A percentile compares a stretch with the other conserved stretches of the same genome.
Evolutionary conservation across 2,329 filamentous ascomycete species (phyloP).

Genomic region (Xenoacremonium recifei): DNA sequence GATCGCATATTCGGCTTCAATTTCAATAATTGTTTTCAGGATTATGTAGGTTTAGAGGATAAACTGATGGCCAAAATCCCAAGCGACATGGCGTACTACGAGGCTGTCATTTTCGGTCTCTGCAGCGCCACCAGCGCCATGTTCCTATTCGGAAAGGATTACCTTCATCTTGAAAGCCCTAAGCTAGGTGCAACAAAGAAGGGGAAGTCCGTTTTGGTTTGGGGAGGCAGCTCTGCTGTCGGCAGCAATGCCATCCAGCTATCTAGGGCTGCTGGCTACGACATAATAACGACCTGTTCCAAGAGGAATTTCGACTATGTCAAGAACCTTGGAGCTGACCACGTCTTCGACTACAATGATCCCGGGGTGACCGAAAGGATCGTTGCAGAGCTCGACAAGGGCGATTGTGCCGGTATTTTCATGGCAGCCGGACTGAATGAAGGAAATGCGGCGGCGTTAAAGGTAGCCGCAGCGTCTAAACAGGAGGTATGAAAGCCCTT

Average conservation of each 20-base stretch:
- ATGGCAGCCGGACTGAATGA: background rate
- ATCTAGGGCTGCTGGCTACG: constrained; percentile 40
- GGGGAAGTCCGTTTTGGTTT: constrained; percentile 26
- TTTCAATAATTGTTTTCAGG: constrained; percentile 15
- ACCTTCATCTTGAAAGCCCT: constrained; percentile 17
- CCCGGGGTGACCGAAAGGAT: background rate
- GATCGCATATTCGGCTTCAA: constrained; percentile 21
- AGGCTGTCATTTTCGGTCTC: constrained; percentile 20
- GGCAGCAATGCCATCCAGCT: constrained; percentile 48
- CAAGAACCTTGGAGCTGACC: constrained; percentile 40
- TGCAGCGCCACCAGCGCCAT: constrained; percentile 18
- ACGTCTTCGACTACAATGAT: constrained; percentile 43
- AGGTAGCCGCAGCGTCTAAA: background rate
- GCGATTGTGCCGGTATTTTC: background rate
- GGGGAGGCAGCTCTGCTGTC: constrained; percentile 50
- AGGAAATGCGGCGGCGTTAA: background rate
- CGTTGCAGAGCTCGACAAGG: background rate
- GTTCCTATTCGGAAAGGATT: constrained; percentile 19
- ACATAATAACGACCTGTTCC: constrained; percentile 43
- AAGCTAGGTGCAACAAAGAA: constrained; percentile 5
- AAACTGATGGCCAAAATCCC: constrained; percentile 19
- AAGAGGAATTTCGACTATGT: constrained; percentile 42
- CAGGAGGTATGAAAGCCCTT: background rate
- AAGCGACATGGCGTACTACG: constrained; percentile 12
- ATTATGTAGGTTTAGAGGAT: constrained; percentile 11